phyloP scores from a whole-genome alignment of 345 rosid genomes.

The Mangifera indica region DNA sequence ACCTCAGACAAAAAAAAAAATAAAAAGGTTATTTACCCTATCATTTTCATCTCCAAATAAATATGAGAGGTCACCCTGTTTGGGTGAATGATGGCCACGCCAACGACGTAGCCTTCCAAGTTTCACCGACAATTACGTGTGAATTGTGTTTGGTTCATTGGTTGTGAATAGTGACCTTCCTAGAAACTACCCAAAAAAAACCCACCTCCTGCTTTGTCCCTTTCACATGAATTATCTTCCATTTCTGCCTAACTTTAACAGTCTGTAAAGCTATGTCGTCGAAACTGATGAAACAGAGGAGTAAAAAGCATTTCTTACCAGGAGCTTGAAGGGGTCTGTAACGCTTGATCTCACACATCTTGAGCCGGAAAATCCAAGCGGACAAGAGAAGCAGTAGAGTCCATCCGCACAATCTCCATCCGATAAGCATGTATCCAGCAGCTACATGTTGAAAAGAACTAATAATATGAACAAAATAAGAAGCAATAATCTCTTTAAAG shows the following conservation, averaged over 20 bases:
- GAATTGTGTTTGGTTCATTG: not conserved
- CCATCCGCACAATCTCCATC: slow-evolving; percentile 65
- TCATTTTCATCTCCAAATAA: too few species aligned
- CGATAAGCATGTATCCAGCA: slow-evolving; percentile 50
- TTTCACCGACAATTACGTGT: not conserved
- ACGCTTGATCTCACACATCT: slow-evolving; percentile 55
- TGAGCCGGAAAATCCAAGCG: slow-evolving; percentile 43
- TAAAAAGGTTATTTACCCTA: too few species aligned
- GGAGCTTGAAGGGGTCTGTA: slow-evolving; percentile 60
- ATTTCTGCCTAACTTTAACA: too few species aligned
- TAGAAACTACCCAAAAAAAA: slow-evolving; percentile 8
- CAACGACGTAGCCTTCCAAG: not conserved
- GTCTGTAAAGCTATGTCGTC: too few species aligned
- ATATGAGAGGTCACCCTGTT: too few species aligned
- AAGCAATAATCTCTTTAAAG: not conserved
- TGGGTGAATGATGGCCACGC: not conserved
- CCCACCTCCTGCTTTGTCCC: not conserved
- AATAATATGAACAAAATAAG: not conserved
- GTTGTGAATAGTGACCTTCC: slow-evolving; percentile 4
- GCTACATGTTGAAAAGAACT: slow-evolving; percentile 21
- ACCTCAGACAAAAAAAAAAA: too few species aligned
- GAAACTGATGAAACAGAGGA: not conserved
- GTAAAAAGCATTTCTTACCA: slow-evolving; percentile 31
- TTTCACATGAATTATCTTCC: too few species aligned
- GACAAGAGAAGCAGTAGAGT: slow-evolving; percentile 56